Conservation (phyloP, 2,329 filamentous ascomycete genomes). For the Aspergillus vadensis region DNA sequence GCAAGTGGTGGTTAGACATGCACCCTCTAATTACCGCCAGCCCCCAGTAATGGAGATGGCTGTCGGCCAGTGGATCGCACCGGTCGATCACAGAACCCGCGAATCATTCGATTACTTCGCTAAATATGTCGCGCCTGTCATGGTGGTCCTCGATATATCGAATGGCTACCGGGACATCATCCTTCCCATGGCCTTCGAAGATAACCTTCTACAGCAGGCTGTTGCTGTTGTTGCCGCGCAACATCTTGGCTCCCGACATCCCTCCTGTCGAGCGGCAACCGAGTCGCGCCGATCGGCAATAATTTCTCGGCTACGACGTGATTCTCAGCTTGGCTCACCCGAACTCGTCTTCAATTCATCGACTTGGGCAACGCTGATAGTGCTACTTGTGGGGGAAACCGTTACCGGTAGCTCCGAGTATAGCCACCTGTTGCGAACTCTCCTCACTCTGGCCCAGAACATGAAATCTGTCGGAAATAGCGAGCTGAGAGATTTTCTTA, state of each 20-base stretch:
- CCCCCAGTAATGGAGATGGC: background rate
- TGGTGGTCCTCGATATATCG: constrained; percentile 32
- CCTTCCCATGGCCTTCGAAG: constrained; percentile 29
- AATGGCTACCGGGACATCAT: constrained; percentile 35
- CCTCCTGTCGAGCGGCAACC: constrained; percentile 13
- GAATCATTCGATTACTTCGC: constrained; percentile 27
- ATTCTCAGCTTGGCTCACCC: constrained; percentile 15
- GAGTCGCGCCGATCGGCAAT: constrained; percentile 19
- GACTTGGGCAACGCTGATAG: constrained; percentile 25
- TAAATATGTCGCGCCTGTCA: constrained; percentile 30
- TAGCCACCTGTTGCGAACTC: constrained; percentile 18
- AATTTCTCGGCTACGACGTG: constrained; percentile 20
- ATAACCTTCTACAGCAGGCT: constrained; percentile 26
- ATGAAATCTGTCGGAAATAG: constrained; percentile 4
- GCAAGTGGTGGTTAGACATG: background rate
- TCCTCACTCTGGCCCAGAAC: constrained; percentile 19
- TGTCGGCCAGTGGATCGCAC: constrained; percentile 18
- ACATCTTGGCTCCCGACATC: constrained; percentile 21
- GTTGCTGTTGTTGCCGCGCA: constrained; percentile 27
- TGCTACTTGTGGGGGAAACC: constrained; percentile 28
- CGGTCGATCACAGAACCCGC: constrained; percentile 12
- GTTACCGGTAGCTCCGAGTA: constrained; percentile 27
- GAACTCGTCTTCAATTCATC: constrained; percentile 19
- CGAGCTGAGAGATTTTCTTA: constrained; percentile 13
- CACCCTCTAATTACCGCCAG: background rate